Base-by-base conservation (phyloP, 2,329 filamentous ascomycete species). In the Ceratocystis colombiana region DNA sequence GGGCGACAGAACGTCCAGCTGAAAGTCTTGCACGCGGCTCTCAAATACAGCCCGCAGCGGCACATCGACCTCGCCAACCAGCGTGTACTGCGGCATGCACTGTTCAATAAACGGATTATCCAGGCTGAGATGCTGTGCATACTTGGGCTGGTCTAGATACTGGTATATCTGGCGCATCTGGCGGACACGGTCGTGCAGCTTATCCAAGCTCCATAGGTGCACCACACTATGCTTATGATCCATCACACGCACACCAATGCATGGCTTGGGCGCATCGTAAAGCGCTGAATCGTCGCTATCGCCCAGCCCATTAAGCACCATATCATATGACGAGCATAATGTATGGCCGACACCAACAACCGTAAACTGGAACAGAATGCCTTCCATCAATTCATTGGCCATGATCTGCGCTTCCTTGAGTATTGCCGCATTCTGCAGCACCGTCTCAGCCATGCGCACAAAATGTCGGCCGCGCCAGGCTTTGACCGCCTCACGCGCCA, bases 101-200 rank as follows among this genome's bases (percentile, higher is more conserved):
- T 87, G 81, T 74, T 99, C 94, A 25, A 89, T 85, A 73, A 99
- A 99, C 0, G 94, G 93, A 71, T 96, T 96, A 71, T 93, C 90
- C 17, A 96, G 82, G 70, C 89, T 90, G 73, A 97, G 88, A 72
- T 97, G 94, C 73, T 94, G 89, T 64, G 92, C 85, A 73, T 96
- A 96, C 73, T 97, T 93, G 1, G 94, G 94, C 67, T 94, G 88
- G 72, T 96, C 91, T 70, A 97, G 85, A 72, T 96, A 97, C 74
- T 97, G 93, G 73, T 96, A 88, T 84, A 97, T 89, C 75, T 96
- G 93, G 57, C 94, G 87, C 94, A 99, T 99, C 70, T 89, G 84
- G 64, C 90, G 85, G 10, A 97, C 86, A 33, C 94, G 86, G 68
- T 90, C 87, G 68, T 92, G 87, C 20, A 99, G 82, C 75, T 97